Evolutionary conservation across 768 basidiomycete species (phyloP).

Genomic region (Postia placenta): DNA sequence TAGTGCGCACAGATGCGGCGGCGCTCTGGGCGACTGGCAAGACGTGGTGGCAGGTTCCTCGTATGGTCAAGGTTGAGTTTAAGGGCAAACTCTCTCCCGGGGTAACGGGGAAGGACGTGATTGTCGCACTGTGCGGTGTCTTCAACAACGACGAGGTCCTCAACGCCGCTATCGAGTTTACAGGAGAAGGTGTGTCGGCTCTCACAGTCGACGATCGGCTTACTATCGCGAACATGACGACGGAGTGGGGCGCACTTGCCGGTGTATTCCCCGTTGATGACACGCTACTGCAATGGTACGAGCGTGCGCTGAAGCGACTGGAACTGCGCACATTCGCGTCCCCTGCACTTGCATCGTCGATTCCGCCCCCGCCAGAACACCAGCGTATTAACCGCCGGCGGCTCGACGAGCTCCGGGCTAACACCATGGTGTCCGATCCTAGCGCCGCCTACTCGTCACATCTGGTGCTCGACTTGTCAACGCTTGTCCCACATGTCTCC

Average conservation of each 20-base stretch:
- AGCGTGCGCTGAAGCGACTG: slow-evolving; percentile 59
- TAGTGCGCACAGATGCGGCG: slow-evolving; percentile 92
- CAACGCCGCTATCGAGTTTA: slow-evolving; percentile 95
- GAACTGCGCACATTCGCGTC: slow-evolving; percentile 72
- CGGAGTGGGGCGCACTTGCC: slow-evolving; percentile 97
- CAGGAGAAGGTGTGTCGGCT: slow-evolving; percentile 76
- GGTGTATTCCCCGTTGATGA: slow-evolving; percentile 94
- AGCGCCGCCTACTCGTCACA: slow-evolving; percentile 81
- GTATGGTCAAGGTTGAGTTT: slow-evolving; percentile 93
- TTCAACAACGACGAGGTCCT: slow-evolving; percentile 97
- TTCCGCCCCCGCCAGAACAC: slow-evolving; percentile 72
- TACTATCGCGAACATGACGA: slow-evolving; percentile 99
- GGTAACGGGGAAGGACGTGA: slow-evolving; percentile 97
- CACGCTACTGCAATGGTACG: slow-evolving; percentile 82
- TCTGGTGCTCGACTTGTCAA: slow-evolving; percentile 86
- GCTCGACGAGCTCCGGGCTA: slow-evolving; percentile 55
- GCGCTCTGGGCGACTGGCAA: slow-evolving; percentile 97
- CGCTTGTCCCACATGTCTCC: slow-evolving; percentile 91
- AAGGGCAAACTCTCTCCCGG: slow-evolving; percentile 77
- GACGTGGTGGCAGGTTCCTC: slow-evolving; percentile 99
- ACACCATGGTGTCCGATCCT: slow-evolving; percentile 59
- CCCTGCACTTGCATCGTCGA: slow-evolving; percentile 35
- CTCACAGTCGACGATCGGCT: slow-evolving; percentile 88
- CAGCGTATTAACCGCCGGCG: slow-evolving; percentile 78
- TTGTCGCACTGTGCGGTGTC: slow-evolving; percentile 90